phyloP scores from a whole-genome alignment of 192 early-diverging fungal species.

The Coemansia guatemalensis region DNA sequence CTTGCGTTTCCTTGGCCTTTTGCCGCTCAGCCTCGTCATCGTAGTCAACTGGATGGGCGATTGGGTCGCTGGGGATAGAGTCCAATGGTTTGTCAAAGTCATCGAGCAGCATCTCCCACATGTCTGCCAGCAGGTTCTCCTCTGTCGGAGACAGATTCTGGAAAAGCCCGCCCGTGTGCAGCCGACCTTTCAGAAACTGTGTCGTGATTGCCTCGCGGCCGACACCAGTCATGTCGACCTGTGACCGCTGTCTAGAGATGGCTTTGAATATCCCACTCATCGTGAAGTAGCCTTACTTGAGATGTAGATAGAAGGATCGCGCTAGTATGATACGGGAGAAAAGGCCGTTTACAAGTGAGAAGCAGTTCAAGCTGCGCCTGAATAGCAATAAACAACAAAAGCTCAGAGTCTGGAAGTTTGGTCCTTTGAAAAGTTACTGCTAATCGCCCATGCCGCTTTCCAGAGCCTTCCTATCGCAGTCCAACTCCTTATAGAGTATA shows the following conservation, averaged over 20 bases:
- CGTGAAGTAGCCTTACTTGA: not conserved
- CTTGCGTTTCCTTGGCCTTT: conserved; percentile 38
- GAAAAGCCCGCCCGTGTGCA: conserved; percentile 40
- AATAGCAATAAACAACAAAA: not conserved
- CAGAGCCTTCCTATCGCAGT: not conserved
- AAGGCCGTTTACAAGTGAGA: not conserved
- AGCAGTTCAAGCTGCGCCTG: not conserved
- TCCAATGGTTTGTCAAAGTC: conserved; percentile 51
- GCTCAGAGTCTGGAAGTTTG: not conserved
- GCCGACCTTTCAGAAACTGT: conserved; percentile 48
- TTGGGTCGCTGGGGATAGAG: conserved; percentile 31
- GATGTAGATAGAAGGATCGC: not conserved
- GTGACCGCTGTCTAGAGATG: conserved; percentile 42
- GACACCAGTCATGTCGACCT: conserved; percentile 28
- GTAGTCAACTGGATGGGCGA: conserved; percentile 31
- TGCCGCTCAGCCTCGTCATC: conserved; percentile 34
- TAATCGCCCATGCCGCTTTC: not conserved
- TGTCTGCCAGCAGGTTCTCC: conserved; percentile 46
- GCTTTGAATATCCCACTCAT: conserved; percentile 51
- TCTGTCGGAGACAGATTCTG: conserved; percentile 31
- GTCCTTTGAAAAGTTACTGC: not conserved
- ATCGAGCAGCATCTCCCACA: conserved; percentile 47
- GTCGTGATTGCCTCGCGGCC: conserved; percentile 43
- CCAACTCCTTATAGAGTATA: not conserved
- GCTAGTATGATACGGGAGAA: not conserved